phyloP scores from a whole-genome alignment of 2,329 filamentous ascomycete genomes.

The Ascochyta rabiei region DNA sequence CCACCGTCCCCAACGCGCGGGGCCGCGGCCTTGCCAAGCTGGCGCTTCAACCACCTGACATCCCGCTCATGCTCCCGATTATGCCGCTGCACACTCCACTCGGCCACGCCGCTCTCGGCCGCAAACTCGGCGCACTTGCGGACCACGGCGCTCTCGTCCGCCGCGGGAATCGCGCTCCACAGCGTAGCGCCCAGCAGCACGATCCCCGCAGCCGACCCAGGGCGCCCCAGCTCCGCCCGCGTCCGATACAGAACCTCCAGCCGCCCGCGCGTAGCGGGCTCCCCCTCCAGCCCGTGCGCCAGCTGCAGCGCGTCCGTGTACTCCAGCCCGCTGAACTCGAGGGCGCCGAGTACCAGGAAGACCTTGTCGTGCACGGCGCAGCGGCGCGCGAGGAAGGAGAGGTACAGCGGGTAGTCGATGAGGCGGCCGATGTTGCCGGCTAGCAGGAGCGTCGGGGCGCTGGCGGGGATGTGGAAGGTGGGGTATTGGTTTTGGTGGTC shows the following conservation, averaged over 20 bases:
- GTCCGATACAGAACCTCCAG: slow-evolving; percentile 55
- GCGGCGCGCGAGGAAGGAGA: slow-evolving; percentile 37
- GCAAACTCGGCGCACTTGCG: slow-evolving; percentile 61
- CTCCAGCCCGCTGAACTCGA: slow-evolving; percentile 37
- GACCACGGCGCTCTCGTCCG: slow-evolving; percentile 49
- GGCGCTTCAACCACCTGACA: slow-evolving; percentile 55
- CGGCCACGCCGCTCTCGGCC: slow-evolving; percentile 47
- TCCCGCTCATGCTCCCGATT: slow-evolving; percentile 58
- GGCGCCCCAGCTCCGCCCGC: slow-evolving; percentile 52
- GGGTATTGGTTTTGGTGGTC: slow-evolving; percentile 39
- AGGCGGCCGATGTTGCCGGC: slow-evolving; percentile 42
- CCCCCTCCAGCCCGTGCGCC: slow-evolving; percentile 35
- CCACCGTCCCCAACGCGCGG: background rate
- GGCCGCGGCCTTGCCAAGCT: slow-evolving; percentile 31
- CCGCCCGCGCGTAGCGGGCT: slow-evolving; percentile 38
- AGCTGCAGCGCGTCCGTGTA: slow-evolving; percentile 35
- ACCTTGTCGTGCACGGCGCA: slow-evolving; percentile 40
- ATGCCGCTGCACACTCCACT: slow-evolving; percentile 59
- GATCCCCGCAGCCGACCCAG: slow-evolving; percentile 49
- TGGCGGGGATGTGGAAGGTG: slow-evolving; percentile 39
- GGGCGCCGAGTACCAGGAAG: slow-evolving; percentile 35
- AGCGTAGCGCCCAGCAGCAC: slow-evolving; percentile 64
- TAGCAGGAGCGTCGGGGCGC: slow-evolving; percentile 38
- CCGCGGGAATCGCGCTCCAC: slow-evolving; percentile 58
- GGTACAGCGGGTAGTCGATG: slow-evolving; percentile 39